Evolutionary conservation across 106 monocot genomes (phyloP).

Genomic region (Ottelia alismoides): DNA sequence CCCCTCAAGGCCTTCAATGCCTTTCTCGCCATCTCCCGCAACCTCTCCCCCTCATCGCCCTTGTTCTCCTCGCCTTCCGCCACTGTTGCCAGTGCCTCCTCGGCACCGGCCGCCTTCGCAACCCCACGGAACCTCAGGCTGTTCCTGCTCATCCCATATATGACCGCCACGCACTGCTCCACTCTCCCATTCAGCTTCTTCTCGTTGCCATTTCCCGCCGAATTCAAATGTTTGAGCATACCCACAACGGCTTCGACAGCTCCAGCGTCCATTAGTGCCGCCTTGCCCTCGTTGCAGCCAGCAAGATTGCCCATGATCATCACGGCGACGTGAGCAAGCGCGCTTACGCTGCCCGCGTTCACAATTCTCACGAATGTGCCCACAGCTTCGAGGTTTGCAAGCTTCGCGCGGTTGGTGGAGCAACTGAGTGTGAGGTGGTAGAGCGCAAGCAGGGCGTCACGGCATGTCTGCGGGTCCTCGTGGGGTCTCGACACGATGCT

Average conservation of each 20-base stretch:
- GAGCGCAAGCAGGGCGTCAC: slow-evolving; percentile 66
- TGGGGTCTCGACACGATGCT: slow-evolving; percentile 21
- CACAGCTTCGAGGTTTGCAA: slow-evolving; percentile 32
- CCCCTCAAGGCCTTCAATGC: slow-evolving; percentile 27
- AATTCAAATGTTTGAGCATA: slow-evolving; percentile 9
- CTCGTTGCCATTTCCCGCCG: neutral
- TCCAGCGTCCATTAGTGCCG: slow-evolving; percentile 53
- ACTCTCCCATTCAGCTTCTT: too few relatives aligned
- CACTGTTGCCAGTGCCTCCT: slow-evolving; percentile 27
- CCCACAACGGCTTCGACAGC: slow-evolving; percentile 33
- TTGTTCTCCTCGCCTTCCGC: slow-evolving; percentile 11
- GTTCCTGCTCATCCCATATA: slow-evolving; percentile 59
- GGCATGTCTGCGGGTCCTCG: slow-evolving; percentile 18
- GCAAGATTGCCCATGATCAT: slow-evolving; percentile 49
- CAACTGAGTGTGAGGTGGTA: slow-evolving; percentile 35
- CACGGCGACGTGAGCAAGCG: slow-evolving; percentile 24
- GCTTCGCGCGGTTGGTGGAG: slow-evolving; percentile 35
- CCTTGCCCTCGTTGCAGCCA: slow-evolving; percentile 28
- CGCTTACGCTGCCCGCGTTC: neutral
- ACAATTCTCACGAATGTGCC: slow-evolving; percentile 24
- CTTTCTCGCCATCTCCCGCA: slow-evolving; percentile 28
- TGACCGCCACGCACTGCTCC: slow-evolving; percentile 34
- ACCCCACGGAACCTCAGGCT: slow-evolving; percentile 54
- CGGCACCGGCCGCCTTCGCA: slow-evolving; percentile 39
- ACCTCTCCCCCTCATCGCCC: slow-evolving; percentile 9